A percentile compares a stretch with the other conserved stretches of the same genome.
Conservation (phyloP, 2,329 filamentous ascomycete species). For the Colletotrichum lini region DNA sequence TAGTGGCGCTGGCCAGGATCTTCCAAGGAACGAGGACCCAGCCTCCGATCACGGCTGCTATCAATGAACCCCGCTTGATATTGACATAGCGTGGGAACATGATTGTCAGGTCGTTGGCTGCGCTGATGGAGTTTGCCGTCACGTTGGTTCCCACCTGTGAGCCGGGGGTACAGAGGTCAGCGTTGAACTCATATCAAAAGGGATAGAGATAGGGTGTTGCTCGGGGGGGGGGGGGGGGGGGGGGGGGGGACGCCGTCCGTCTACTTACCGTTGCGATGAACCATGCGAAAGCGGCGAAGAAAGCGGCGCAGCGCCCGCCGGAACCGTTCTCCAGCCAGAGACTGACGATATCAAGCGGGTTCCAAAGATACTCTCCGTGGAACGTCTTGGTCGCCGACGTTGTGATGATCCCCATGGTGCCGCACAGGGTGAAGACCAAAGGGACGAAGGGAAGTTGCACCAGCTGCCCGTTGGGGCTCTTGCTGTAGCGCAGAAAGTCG, state of each 20-base stretch:
- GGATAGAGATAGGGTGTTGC: too few species aligned
- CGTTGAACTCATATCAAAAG: background rate
- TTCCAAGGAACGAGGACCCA: constrained; percentile 78
- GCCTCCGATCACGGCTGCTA: constrained; percentile 66
- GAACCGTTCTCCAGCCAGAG: constrained; percentile 59
- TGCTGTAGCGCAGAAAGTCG: constrained; percentile 60
- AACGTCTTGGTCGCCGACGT: constrained; percentile 66
- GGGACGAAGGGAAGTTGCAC: constrained; percentile 58
- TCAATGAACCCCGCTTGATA: constrained; percentile 68
- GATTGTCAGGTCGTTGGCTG: constrained; percentile 69
- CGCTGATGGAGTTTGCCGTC: constrained; percentile 68
- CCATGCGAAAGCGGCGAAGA: constrained; percentile 67
- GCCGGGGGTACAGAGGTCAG: background rate
- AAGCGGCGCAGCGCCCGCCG: constrained; percentile 58
- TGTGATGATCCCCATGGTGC: constrained; percentile 67
- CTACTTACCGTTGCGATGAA: constrained; percentile 62
- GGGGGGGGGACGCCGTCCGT: too few species aligned
- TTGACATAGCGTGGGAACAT: constrained; percentile 68
- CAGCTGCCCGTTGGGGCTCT: constrained; percentile 44
- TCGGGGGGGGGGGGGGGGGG: too few species aligned
- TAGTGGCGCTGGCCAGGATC: constrained; percentile 71
- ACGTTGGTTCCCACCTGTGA: constrained; percentile 65
- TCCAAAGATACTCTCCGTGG: constrained; percentile 59
- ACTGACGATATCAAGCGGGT: constrained; percentile 61
- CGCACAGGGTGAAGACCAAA: constrained; percentile 60